A percentile compares a stretch with the other conserved stretches of the same genome.
Evolutionary conservation across 257 asterid genomes (phyloP).

Genomic region (Solanum ahanhuiri): DNA sequence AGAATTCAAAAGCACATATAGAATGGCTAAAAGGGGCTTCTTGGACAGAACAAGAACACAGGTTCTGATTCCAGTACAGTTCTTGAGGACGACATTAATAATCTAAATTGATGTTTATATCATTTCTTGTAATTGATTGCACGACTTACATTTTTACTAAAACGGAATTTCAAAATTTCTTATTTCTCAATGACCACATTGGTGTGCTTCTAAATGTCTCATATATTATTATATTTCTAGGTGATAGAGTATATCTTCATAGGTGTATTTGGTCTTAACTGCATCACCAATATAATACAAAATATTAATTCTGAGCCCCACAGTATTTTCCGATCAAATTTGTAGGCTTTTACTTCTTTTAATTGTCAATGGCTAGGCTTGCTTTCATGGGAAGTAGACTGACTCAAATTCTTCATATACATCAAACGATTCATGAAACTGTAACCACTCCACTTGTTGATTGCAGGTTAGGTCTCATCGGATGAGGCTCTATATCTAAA

Average conservation of each 20-base stretch:
- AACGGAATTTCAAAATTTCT: background rate
- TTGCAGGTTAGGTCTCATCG: background rate
- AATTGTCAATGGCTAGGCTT: no score
- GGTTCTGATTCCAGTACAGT: slow-evolving; percentile 5
- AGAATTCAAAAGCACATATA: background rate
- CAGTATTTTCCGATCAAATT: no score
- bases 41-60: slow-evolving; percentile 40
- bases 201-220: background rate
- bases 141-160: background rate
- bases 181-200: background rate
- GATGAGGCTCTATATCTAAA: background rate
- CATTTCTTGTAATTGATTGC: background rate
- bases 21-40: slow-evolving; percentile 10
- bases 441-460: background rate
- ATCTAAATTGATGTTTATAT: background rate
- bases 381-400: background rate
- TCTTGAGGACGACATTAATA: background rate
- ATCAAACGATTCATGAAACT: background rate
- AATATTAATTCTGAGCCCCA: no score
- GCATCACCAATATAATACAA: no score
- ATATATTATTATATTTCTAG: background rate
- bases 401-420: background rate
- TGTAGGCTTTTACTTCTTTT: no score
- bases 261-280: background rate
- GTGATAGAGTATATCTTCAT: background rate